Conservation (phyloP, 2,329 filamentous ascomycete genomes). For the Zelopaecilomyces penicillatus region DNA sequence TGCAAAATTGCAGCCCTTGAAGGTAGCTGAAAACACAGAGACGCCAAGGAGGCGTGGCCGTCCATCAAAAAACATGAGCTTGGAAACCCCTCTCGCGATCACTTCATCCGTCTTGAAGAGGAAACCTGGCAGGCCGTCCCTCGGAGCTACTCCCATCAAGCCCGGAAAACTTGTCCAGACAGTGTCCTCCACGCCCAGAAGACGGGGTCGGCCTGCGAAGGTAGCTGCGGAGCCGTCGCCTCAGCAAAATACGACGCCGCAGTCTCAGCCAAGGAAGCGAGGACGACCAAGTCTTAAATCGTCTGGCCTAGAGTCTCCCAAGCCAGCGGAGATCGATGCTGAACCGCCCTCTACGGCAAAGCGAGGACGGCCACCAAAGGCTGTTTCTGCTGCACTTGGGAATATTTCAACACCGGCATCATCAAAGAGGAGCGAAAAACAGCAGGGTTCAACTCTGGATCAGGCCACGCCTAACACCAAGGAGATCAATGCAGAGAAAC, state of each 20-base stretch:
- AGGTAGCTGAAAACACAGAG: background rate
- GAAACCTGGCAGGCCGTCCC: background rate
- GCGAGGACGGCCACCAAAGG: background rate
- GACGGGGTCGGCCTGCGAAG: constrained; percentile 7
- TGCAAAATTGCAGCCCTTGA: background rate
- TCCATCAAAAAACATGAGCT: background rate
- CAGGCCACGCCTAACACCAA: background rate
- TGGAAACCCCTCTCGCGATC: background rate
- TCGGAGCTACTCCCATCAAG: no score
- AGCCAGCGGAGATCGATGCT: background rate
- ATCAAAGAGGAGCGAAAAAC: background rate
- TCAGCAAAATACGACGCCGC: background rate
- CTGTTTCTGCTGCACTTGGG: no score
- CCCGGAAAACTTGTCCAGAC: no score
- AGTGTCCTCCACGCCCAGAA: background rate
- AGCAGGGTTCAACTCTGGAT: background rate
- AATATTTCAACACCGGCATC: background rate
- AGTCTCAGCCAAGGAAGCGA: background rate
- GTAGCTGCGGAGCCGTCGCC: background rate
- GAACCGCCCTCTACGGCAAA: background rate
- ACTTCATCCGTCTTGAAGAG: no score
- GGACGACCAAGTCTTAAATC: background rate
- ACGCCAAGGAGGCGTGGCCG: background rate
- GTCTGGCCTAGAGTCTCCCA: background rate
- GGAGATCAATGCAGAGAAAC: background rate